These are phyloP conservation scores for Kuraishia hungarica DNA, from an alignment of 805 yeast species.

Conservation along the genomic window DNA sequence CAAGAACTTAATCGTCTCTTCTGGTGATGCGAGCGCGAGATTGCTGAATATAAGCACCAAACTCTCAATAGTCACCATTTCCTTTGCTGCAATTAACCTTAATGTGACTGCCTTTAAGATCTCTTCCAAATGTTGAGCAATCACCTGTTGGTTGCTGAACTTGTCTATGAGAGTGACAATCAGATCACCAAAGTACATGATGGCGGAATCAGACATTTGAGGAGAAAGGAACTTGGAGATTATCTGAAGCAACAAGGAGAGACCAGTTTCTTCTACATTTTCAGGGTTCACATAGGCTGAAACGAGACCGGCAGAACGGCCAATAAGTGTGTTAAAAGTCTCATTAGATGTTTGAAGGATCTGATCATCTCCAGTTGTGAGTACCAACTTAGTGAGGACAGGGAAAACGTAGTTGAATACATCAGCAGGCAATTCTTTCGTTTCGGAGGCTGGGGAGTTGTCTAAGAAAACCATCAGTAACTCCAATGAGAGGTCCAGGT, in stretches of 20 bases:
- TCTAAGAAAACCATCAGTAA: conserved; percentile 40
- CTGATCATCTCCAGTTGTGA: conserved; percentile 60
- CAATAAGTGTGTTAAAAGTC: conserved; percentile 53
- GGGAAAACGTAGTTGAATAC: conserved; percentile 37
- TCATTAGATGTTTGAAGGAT: conserved; percentile 73
- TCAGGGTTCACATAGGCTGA: conserved; percentile 20
- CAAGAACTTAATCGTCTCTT: conserved; percentile 56
- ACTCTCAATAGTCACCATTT: conserved; percentile 68
- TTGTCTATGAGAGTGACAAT: conserved; percentile 19
- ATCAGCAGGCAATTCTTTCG: conserved; percentile 23
- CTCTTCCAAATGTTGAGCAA: conserved; percentile 37
- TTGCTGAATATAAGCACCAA: conserved; percentile 69
- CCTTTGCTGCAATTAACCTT: conserved; percentile 58
- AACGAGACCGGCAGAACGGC: conserved; percentile 27
- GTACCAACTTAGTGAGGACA: conserved; percentile 27
- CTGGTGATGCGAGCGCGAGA: conserved; percentile 54
- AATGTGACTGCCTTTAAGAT: conserved; percentile 68
- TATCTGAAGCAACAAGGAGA: conserved; percentile 49
- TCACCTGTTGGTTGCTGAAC: conserved; percentile 23
- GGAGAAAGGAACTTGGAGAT: conserved; percentile 68
- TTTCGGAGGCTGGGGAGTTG: conserved; percentile 12
- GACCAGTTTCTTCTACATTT: conserved; percentile 34
- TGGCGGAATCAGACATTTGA: conserved; percentile 68
- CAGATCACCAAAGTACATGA: conserved; percentile 62
- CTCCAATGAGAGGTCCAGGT: conserved; percentile 50